A percentile compares a stretch with the other conserved stretches of the same genome.
phyloP scores from a whole-genome alignment of 129 eudicot genomes.

The Flaveria robusta region DNA sequence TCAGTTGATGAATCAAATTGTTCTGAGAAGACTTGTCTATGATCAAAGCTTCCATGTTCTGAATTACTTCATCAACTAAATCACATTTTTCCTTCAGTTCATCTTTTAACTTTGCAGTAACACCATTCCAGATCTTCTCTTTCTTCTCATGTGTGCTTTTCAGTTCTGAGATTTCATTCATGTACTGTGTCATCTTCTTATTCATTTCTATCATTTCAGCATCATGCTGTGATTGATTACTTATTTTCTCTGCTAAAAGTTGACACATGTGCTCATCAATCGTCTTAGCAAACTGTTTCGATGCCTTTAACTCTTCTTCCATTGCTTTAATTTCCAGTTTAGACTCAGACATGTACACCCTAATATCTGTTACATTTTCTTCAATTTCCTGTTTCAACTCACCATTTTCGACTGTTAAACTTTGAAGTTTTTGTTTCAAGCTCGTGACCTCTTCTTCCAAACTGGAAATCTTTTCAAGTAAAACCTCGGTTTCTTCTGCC shows the following conservation, averaged over 20 bases:
- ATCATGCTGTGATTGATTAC: slow-evolving; percentile 42
- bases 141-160: slow-evolving; percentile 41
- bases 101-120: slow-evolving; percentile 36
- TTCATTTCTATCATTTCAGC: slow-evolving; percentile 47
- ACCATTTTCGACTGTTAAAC: slow-evolving; percentile 51
- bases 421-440: slow-evolving; percentile 43
- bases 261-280: not conserved
- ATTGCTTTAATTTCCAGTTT: slow-evolving; percentile 29
- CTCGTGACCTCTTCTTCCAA: slow-evolving; percentile 44
- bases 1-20: slow-evolving; percentile 42
- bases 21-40: slow-evolving; percentile 38
- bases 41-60: slow-evolving; percentile 46
- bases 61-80: slow-evolving; percentile 39
- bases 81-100: slow-evolving; percentile 39
- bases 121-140: slow-evolving; percentile 38
- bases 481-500: slow-evolving; percentile 8
- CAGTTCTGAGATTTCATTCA: slow-evolving; percentile 40
- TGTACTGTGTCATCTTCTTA: slow-evolving; percentile 32
- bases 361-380: slow-evolving; percentile 30
- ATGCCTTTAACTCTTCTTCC: slow-evolving; percentile 40
- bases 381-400: slow-evolving; percentile 50
- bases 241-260: slow-evolving; percentile 27
- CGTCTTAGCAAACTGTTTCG: not conserved
- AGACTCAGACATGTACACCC: slow-evolving; percentile 30
- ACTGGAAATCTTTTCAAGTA: slow-evolving; percentile 38